Base-by-base conservation (phyloP, 768 basidiomycete genomes). In the Kwoniella botswanensis region DNA sequence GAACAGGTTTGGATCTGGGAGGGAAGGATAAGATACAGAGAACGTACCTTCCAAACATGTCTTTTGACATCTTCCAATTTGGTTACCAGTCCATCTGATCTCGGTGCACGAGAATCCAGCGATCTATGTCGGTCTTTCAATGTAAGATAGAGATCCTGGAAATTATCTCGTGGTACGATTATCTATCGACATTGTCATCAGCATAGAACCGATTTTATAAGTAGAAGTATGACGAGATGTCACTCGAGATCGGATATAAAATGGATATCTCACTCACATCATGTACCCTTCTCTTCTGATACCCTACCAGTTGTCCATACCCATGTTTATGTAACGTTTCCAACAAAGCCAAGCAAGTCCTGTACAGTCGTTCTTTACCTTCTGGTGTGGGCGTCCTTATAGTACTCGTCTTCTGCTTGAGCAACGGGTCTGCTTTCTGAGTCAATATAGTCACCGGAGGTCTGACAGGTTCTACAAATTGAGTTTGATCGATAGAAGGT, bases 101-200 rank as follows among this genome's bases (percentile, higher is more conserved):
- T 77, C 6, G 74, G 71, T 22, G 76, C 76, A 15, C 79, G 52
- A 4, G 82, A 83, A 59, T 84, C 82, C 11, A 93, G 84, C 77
- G 90, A 88, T 74, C 91, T 91, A 84, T 97, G 89, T 12, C 92
- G 86, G 76, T 93, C 92, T 67, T 95, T 88, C 88, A 98, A 90
- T 10, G 89, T 76, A 26, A 94, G 88, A 75, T 98, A 98, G 11
- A 95, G 83, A 82, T 98, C 96, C 76, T 98, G 96, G 77, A 95
- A 98, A 1, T 82, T 76, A 67, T 93, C 92, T 18, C 92, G 86
- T 0, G 89, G 86, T 4, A 96, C 87, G 24, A 98, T 72, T 41
- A 88, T 86, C 84, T 84, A 66, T 43, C 17, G 22, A 29, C 21
- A 35, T n/a, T 24, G 18, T 46, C n/a, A 52, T 26, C 42, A 12